Percentiles rank a stretch among this genome's conserved stretches.
These are phyloP conservation scores for Alloteropsis semialata DNA, from an alignment of 176 grass and related monocot species.

Conservation along the genomic window DNA sequence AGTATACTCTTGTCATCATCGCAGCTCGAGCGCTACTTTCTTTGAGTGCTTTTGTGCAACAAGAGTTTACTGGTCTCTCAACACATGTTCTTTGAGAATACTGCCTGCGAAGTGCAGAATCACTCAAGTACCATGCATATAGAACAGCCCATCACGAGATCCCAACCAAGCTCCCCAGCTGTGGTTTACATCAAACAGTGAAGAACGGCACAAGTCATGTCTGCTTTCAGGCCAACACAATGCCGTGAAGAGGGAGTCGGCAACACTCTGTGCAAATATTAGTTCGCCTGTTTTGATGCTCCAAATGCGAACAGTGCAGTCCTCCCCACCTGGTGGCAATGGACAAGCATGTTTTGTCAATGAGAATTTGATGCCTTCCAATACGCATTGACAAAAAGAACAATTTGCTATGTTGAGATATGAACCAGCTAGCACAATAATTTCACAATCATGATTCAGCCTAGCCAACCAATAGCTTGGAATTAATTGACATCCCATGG, in stretches of 20 bases:
- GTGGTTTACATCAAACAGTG: conserved; percentile 41
- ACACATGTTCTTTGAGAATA: conserved; percentile 1
- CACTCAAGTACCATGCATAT: conserved; percentile 70
- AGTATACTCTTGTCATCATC: not conserved
- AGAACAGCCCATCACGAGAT: conserved; percentile 68
- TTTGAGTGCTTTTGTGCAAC: not conserved
- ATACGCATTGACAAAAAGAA: not conserved
- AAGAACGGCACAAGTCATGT: conserved; percentile 19
- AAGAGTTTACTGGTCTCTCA: not conserved
- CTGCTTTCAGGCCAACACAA: conserved; percentile 64
- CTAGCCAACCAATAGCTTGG: conserved; percentile 11
- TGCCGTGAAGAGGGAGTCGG: conserved; percentile 37
- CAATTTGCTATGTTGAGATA: not conserved
- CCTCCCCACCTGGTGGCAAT: conserved; percentile 74
- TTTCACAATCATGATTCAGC: not conserved
- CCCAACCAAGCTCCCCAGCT: conserved; percentile 89
- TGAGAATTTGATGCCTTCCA: conserved; percentile 7
- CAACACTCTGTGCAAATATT: conserved; percentile 56
- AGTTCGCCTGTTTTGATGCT: conserved; percentile 81
- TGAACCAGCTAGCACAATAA: not conserved
- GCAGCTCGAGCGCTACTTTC: not conserved
- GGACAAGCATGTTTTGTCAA: conserved; percentile 6
- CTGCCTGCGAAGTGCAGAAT: not conserved
- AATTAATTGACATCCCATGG: not conserved
- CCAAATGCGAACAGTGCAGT: conserved; percentile 70